Conservation (phyloP, 345 rosid genomes). For the Luvunga scandens region DNA sequence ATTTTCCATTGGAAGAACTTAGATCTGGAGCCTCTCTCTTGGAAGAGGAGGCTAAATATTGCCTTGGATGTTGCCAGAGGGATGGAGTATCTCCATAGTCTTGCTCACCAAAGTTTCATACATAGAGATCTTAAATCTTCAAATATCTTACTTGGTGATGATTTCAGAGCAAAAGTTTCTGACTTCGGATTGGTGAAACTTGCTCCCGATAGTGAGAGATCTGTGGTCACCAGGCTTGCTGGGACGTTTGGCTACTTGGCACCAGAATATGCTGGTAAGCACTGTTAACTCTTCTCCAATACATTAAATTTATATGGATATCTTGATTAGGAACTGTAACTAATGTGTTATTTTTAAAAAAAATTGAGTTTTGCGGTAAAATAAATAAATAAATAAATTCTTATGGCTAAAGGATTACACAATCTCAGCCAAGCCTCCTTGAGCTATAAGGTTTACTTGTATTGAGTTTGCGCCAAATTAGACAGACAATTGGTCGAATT, state of each 20-base stretch:
- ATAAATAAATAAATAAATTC: background rate
- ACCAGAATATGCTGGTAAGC: slow-evolving; percentile 86
- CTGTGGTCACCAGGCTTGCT: slow-evolving; percentile 67
- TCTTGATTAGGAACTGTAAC: background rate
- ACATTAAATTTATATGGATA: background rate
- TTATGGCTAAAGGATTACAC: background rate
- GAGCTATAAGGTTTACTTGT: background rate
- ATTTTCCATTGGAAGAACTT: slow-evolving; percentile 71
- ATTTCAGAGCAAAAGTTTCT: slow-evolving; percentile 69
- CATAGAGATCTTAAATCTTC: slow-evolving; percentile 81
- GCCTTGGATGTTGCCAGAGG: slow-evolving; percentile 83
- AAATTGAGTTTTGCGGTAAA: background rate
- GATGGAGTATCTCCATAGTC: slow-evolving; percentile 72
- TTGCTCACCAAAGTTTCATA: slow-evolving; percentile 72
- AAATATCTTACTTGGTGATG: slow-evolving; percentile 69
- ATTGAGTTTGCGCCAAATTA: background rate
- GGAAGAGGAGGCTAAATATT: slow-evolving; percentile 65
- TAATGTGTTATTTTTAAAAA: background rate
- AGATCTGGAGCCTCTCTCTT: slow-evolving; percentile 64
- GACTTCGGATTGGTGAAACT: slow-evolving; percentile 84
- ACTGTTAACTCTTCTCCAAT: slow-evolving; percentile 5
- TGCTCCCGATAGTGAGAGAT: slow-evolving; percentile 70
- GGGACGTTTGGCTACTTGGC: slow-evolving; percentile 85
- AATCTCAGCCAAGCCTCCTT: background rate
- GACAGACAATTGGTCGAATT: background rate